Percentiles rank a stretch among this genome's conserved stretches.
phyloP scores from a whole-genome alignment of 768 basidiomycete species.

The Boletus rufocinnamomeus region DNA sequence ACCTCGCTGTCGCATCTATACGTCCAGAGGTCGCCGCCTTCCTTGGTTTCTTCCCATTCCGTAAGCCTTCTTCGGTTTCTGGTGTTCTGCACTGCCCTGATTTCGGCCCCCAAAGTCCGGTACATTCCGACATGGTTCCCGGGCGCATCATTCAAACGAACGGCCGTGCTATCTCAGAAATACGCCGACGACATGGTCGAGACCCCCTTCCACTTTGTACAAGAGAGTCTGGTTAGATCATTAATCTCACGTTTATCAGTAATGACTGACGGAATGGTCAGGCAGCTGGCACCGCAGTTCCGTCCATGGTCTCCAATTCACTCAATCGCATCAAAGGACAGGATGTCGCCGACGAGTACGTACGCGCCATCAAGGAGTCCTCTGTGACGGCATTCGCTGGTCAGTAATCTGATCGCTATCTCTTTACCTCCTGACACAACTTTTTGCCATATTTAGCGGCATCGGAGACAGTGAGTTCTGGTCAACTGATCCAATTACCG shows the following conservation, averaged over 20 bases:
- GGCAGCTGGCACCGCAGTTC: constrained; percentile 26
- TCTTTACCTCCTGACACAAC: background rate
- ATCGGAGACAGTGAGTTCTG: constrained; percentile 30
- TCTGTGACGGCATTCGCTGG: constrained; percentile 35
- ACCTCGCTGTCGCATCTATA: constrained; percentile 23
- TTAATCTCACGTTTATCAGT: background rate
- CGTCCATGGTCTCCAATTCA: constrained; percentile 32
- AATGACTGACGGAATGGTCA: constrained; percentile 5
- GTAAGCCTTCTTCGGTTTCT: constrained; percentile 24
- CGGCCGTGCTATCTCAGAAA: constrained; percentile 26
- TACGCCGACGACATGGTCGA: constrained; percentile 28
- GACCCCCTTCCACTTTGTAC: constrained; percentile 36
- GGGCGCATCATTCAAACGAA: constrained; percentile 38
- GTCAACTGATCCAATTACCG: background rate
- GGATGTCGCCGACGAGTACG: constrained; percentile 6
- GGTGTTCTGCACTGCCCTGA: background rate
- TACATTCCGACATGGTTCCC: constrained; percentile 44
- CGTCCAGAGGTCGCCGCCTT: constrained; percentile 34
- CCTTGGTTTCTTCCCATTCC: constrained; percentile 40
- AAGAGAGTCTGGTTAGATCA: constrained; percentile 34
- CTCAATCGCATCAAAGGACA: constrained; percentile 17
- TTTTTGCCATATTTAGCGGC: constrained; percentile 20
- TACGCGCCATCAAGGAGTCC: constrained; percentile 30
- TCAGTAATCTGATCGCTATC: constrained; percentile 4
- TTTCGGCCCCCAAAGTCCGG: constrained; percentile 26